Percentiles rank a stretch among this genome's conserved stretches.
phyloP scores from a whole-genome alignment of 129 eudicot species.

The Saussurea involucrata region DNA sequence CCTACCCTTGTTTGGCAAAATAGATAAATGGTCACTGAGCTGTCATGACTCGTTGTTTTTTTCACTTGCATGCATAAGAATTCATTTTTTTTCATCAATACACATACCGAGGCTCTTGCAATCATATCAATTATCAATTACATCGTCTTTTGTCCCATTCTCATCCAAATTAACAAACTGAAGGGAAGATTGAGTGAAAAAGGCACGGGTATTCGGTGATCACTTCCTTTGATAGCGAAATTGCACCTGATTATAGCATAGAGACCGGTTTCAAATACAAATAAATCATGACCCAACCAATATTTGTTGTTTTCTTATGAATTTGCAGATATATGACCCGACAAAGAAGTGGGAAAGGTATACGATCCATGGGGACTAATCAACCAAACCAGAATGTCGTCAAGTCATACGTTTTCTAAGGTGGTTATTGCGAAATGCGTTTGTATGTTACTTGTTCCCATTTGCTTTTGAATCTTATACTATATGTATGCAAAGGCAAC shows the following conservation, averaged over 20 bases:
- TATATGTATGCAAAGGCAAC: not conserved
- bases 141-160: not conserved
- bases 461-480: slow-evolving; percentile 12
- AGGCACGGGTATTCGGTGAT: not conserved
- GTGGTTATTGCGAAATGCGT: slow-evolving; percentile 5
- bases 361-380: slow-evolving; percentile 90
- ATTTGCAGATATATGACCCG: slow-evolving; percentile 86
- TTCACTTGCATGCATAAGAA: not conserved
- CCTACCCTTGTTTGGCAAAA: not conserved
- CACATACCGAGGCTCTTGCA: not conserved
- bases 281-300: not conserved
- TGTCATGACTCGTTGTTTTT: not conserved
- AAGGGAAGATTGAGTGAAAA: not conserved
- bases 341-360: slow-evolving; percentile 98
- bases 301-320: not conserved
- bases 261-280: not conserved
- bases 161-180: not conserved
- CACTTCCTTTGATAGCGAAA: not conserved
- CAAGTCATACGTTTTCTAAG: not conserved
- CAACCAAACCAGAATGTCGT: not conserved
- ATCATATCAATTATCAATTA: not conserved
- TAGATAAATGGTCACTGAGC: not conserved
- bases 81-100: no score
- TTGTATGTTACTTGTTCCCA: not conserved
- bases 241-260: not conserved